phyloP scores from a whole-genome alignment of 495 filamentous ascomycete genomes.

The Haplographium delicatum region DNA sequence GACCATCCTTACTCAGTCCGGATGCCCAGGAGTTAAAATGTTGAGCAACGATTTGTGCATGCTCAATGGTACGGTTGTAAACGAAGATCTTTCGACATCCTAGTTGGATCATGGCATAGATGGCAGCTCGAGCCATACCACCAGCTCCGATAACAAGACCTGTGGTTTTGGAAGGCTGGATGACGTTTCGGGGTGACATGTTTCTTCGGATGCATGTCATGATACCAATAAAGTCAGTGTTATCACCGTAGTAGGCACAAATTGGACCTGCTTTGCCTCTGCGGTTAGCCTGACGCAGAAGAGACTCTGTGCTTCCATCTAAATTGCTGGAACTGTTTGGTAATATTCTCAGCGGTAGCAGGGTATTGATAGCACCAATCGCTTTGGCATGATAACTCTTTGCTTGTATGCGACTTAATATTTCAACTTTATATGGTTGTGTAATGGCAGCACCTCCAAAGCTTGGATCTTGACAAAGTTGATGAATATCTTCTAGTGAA shows the following conservation, averaged over 20 bases:
- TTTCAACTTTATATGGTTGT: conserved; percentile 68
- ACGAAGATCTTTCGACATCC: conserved; percentile 78
- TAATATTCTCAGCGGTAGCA: conserved; percentile 65
- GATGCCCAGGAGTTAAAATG: conserved; percentile 64
- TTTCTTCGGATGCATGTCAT: conserved; percentile 53
- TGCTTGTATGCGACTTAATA: conserved; percentile 60
- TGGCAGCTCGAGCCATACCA: conserved; percentile 74
- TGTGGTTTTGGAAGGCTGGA: conserved; percentile 60
- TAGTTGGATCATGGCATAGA: conserved; percentile 73
- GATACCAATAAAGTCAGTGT: conserved; percentile 81
- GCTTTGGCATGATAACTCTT: conserved; percentile 71
- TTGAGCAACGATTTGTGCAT: conserved; percentile 57
- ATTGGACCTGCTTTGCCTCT: conserved; percentile 62
- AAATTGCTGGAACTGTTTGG: conserved; percentile 28
- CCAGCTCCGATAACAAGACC: conserved; percentile 74
- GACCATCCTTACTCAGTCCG: conserved; percentile 37
- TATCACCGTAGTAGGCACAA: conserved; percentile 71
- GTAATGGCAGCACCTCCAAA: conserved; percentile 73
- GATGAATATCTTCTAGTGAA: conserved; percentile 58
- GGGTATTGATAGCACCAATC: conserved; percentile 77
- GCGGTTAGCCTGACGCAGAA: conserved; percentile 55
- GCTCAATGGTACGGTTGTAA: conserved; percentile 58
- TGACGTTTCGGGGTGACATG: conserved; percentile 73
- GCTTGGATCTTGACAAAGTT: conserved; percentile 53
- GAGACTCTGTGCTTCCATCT: conserved; percentile 58